Conservation (phyloP, 495 filamentous ascomycete species). For the Tuber borchii region DNA sequence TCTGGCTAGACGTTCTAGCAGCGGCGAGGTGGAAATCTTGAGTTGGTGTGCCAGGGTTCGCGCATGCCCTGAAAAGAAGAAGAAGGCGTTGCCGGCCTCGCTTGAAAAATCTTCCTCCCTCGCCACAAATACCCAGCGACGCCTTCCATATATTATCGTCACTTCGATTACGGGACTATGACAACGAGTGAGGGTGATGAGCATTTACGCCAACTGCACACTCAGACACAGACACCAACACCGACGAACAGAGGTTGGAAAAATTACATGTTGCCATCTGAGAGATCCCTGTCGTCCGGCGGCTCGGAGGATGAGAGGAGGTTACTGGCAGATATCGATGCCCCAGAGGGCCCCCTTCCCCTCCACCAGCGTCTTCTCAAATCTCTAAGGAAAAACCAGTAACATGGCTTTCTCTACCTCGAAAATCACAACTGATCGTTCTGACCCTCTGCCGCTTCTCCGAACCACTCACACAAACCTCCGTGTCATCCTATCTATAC, state of each 20-base stretch:
- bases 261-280: background rate
- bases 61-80: background rate
- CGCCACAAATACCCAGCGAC: background rate
- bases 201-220: background rate
- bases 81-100: background rate
- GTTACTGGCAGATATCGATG: background rate
- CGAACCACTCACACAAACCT: constrained; percentile 81
- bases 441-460: constrained; percentile 69
- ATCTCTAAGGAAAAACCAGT: constrained; percentile 6
- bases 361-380: background rate
- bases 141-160: background rate
- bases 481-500: constrained; percentile 81
- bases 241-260: background rate
- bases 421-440: constrained; percentile 29
- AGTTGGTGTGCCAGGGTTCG: constrained; percentile 27
- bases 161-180: background rate
- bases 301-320: background rate
- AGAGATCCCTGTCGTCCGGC: background rate
- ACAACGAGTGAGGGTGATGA: background rate
- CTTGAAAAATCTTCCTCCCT: background rate
- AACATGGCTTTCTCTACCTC: constrained; percentile 25
- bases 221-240: background rate
- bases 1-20: constrained; percentile 20
- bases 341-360: constrained; percentile 10
- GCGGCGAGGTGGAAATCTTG: constrained; percentile 26